These are phyloP conservation scores for Phytophthora idaei DNA, from an alignment of 352 stramenopile genomes.

Conservation along the genomic window DNA sequence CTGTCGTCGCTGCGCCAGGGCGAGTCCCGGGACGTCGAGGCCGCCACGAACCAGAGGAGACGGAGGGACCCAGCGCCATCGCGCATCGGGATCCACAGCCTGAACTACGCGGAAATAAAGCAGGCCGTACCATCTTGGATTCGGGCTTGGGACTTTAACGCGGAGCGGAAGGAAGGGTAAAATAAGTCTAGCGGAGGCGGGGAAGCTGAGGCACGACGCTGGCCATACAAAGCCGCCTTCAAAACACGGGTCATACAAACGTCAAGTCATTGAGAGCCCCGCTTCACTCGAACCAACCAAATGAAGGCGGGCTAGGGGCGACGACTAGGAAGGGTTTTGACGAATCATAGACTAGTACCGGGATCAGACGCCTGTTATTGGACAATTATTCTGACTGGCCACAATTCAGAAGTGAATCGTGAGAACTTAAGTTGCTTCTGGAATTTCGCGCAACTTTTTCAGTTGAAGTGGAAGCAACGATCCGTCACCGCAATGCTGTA, in stretches of 20 bases:
- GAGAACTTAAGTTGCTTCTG: conserved; percentile 6
- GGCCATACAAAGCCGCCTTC: conserved; percentile 68
- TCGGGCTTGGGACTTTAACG: conserved; percentile 86
- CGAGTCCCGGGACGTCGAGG: background rate
- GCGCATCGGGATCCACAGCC: background rate
- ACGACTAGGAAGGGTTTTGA: conserved; percentile 2
- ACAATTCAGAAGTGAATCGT: conserved; percentile 25
- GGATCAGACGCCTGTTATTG: conserved; percentile 2
- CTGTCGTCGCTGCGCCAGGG: conserved; percentile 10
- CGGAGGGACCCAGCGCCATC: conserved; percentile 6
- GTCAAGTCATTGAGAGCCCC: conserved; percentile 45
- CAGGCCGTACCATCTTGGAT: conserved; percentile 81
- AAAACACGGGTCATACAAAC: conserved; percentile 61
- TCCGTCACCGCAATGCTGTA: too few relatives aligned
- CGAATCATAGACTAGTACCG: conserved; percentile 10
- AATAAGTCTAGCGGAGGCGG: conserved; percentile 63
- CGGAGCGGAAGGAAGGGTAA: conserved; percentile 88
- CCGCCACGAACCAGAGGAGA: conserved; percentile 9
- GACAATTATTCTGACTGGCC: conserved; percentile 4
- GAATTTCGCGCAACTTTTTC: conserved; percentile 2
- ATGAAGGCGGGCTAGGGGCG: conserved; percentile 32
- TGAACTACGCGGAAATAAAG: conserved; percentile 1
- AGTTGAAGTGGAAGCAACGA: background rate
- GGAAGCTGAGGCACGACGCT: conserved; percentile 33
- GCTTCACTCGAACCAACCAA: conserved; percentile 80